A percentile compares a stretch with the other conserved stretches of the same genome.
Conservation (phyloP, 202 grass and related monocot species). For the Cymbopogon flexuosus region DNA sequence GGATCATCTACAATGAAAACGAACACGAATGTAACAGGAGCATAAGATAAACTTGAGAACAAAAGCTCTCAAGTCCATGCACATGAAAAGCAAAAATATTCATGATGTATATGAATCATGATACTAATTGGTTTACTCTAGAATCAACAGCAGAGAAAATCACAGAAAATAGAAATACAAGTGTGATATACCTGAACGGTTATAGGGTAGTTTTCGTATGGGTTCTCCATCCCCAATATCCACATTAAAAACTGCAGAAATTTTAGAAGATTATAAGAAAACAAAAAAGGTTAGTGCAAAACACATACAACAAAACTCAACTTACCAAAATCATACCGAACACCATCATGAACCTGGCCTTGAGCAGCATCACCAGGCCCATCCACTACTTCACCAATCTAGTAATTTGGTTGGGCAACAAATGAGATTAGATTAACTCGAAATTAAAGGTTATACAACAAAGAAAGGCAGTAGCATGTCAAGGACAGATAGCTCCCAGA, state of each 20-base stretch:
- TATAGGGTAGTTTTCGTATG: conserved; percentile 84
- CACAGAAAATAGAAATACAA: conserved; percentile 23
- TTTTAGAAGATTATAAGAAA: conserved; percentile 25
- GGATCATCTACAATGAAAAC: conserved; percentile 68
- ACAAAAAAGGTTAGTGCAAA: conserved; percentile 26
- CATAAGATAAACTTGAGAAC: not conserved
- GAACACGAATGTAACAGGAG: not conserved
- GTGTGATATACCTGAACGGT: conserved; percentile 61
- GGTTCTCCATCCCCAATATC: conserved; percentile 98
- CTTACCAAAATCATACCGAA: conserved; percentile 81
- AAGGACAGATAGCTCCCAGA: not conserved
- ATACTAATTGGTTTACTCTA: conserved; percentile 14
- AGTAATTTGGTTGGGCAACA: conserved; percentile 37
- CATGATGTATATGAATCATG: not conserved
- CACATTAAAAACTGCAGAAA: conserved; percentile 86
- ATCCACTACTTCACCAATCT: conserved; percentile 98
- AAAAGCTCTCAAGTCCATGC: not conserved
- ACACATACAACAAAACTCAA: conserved; percentile 31
- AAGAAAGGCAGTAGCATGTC: conserved; percentile 5
- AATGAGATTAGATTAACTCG: conserved; percentile 10
- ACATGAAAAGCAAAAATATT: conserved; percentile 14
- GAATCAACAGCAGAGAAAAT: conserved; percentile 8
- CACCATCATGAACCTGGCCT: conserved; percentile 78
- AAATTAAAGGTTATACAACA: not conserved
- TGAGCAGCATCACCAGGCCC: conserved; percentile 56